These are phyloP conservation scores for Thalassiosira exigua DNA, from an alignment of 352 stramenopile species.

Conservation along the genomic window DNA sequence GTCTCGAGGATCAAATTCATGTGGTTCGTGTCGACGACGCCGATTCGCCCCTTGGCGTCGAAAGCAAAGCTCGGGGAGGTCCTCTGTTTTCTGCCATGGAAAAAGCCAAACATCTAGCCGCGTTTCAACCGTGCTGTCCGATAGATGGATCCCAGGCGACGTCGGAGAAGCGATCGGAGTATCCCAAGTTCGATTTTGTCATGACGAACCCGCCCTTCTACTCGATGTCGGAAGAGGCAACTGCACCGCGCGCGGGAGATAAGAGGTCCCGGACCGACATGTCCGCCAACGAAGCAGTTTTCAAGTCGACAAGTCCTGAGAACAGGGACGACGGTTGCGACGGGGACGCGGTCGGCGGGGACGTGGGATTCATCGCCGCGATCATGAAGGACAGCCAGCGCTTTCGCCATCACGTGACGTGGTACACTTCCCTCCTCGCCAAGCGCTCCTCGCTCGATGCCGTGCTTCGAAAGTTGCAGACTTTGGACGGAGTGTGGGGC, in stretches of 20 bases:
- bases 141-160: not conserved
- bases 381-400: slow-evolving; percentile 92
- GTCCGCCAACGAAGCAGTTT: slow-evolving; percentile 71
- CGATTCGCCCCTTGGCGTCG: not conserved
- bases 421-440: slow-evolving; percentile 94
- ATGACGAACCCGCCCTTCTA: slow-evolving; percentile 99
- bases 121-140: slow-evolving; percentile 13
- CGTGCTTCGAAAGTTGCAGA: slow-evolving; percentile 87
- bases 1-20: slow-evolving; percentile 75
- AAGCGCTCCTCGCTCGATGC: slow-evolving; percentile 89
- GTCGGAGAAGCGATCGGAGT: not conserved
- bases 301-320: slow-evolving; percentile 31
- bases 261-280: slow-evolving; percentile 70
- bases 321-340: not conserved
- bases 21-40: not conserved
- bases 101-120: slow-evolving; percentile 15
- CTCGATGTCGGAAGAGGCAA: slow-evolving; percentile 58
- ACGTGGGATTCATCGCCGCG: slow-evolving; percentile 92
- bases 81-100: slow-evolving; percentile 50
- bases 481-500: slow-evolving; percentile 83
- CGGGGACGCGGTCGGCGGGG: slow-evolving; percentile 81
- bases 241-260: slow-evolving; percentile 61
- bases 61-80: slow-evolving; percentile 5
- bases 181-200: slow-evolving; percentile 87
- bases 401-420: slow-evolving; percentile 86